Evolutionary conservation across 306 rosid genomes (phyloP), one percentile per base, ranked within the genome.

Genomic region (Cicer cuneatum): DNA sequence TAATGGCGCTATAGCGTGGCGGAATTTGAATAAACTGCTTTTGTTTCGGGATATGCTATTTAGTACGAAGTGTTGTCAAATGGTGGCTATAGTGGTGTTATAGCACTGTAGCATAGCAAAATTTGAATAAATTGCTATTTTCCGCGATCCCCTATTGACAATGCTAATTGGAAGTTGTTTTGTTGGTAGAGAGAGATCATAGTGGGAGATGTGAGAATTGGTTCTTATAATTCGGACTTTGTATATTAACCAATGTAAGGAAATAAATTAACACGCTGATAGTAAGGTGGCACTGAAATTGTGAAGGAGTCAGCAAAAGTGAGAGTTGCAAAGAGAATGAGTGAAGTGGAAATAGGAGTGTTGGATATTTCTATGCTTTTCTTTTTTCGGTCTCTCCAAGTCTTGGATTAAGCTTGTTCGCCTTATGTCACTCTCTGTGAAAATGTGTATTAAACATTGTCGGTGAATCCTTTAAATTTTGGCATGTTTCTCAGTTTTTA

Each of bases 321-420:
- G 19, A 49, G 54, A 14, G 54, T 2, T 48, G 57, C 2, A 10
- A 4, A 54, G 45, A 47, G 41, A 10, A 47, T 7, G 29, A 35
- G 37, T 16, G 29, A n/a, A 64, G 63, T 75, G 38, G 29, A 72
- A 71, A n/a, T 69, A 29, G 59, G 46, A 60, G 37, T 47, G 57
- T 13, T 9, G 16, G 58, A 51, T 65, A 73, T 18, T 53, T 54
- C 0, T 1, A 14, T 52, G n/a, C 45, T 54, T 8, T 3, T 2
- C 42, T 40, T 2, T n/a, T 47, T 58, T 40, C 24, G 3, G 45
- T 38, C 13, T 46, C 40, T 19, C 24, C 8, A 5, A 33, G 15
- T 61, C n/a, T 7, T 51, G 13, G n/a, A 21, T 52, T 52, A 40
- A 47, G 49, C 57, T 56, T 63, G 69, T 43, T 33, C 57, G 58